phyloP scores from a whole-genome alignment of 129 eudicot species.

The Mikania micrantha region DNA sequence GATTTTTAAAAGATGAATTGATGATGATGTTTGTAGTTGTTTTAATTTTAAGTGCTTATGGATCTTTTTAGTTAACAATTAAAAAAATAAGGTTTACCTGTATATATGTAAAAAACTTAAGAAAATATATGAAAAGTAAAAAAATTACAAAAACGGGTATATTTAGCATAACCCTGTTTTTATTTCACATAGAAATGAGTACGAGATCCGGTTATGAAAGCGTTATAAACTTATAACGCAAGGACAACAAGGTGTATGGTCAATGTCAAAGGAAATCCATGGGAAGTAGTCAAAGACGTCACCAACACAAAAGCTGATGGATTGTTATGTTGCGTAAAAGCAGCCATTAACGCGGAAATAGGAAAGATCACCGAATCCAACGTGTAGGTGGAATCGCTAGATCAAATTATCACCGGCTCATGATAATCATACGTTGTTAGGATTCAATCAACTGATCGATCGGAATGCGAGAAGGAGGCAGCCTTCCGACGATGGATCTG shows the following conservation, averaged over 20 bases:
- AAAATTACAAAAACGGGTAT: too few relatives aligned
- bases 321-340: slow-evolving; percentile 29
- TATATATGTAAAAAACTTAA: too few relatives aligned
- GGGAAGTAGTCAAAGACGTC: background rate
- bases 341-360: slow-evolving; percentile 13
- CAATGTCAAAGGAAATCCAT: slow-evolving; percentile 1
- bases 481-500: slow-evolving; percentile 78
- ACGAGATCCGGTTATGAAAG: too few relatives aligned
- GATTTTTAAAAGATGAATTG: too few relatives aligned
- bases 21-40: too few relatives aligned
- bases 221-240: too few relatives aligned
- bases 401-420: slow-evolving; percentile 14
- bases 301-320: slow-evolving; percentile 5
- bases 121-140: too few relatives aligned
- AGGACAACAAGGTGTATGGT: background rate
- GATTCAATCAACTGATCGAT: slow-evolving; percentile 9
- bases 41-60: too few relatives aligned
- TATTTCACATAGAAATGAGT: too few relatives aligned
- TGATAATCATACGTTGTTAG: slow-evolving; percentile 10
- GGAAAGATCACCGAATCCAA: slow-evolving; percentile 29
- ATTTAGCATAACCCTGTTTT: too few relatives aligned
- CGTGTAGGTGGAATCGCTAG: slow-evolving; percentile 27
- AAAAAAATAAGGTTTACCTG: too few relatives aligned
- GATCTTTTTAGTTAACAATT: too few relatives aligned
- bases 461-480: slow-evolving; percentile 27